A percentile compares a stretch with the other conserved stretches of the same genome.
These are phyloP conservation scores for Rubroboletus satanas DNA, from an alignment of 768 basidiomycete genomes.

Conservation along the genomic window DNA sequence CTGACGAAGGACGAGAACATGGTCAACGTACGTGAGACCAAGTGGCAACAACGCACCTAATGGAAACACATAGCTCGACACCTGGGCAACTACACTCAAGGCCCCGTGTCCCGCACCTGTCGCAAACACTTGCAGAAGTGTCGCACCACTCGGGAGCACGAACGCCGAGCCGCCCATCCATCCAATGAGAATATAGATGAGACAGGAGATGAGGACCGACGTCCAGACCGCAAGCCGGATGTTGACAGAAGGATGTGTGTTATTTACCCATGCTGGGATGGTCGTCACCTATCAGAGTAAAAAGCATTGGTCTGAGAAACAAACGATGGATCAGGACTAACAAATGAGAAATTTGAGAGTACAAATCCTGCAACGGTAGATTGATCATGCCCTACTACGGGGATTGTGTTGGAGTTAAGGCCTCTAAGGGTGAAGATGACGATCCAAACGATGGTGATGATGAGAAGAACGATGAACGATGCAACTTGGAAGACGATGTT, in stretches of 20 bases:
- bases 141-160: slow-evolving; percentile 1
- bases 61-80: slow-evolving; percentile 21
- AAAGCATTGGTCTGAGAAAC: not conserved
- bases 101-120: slow-evolving; percentile 1
- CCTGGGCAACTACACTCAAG: slow-evolving; percentile 3
- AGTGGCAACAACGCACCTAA: slow-evolving; percentile 7
- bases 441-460: slow-evolving; percentile 20
- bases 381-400: slow-evolving; percentile 16
- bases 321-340: not conserved
- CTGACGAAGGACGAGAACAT: not conserved
- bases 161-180: slow-evolving; percentile 22
- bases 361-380: slow-evolving; percentile 23
- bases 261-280: slow-evolving; percentile 26
- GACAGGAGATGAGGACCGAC: slow-evolving; percentile 21
- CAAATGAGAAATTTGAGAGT: slow-evolving; percentile 25
- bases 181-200: slow-evolving; percentile 23
- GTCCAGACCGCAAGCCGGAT: slow-evolving; percentile 20
- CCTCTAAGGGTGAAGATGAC: slow-evolving; percentile 13
- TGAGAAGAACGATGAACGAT: slow-evolving; percentile 21
- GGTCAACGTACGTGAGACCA: not conserved
- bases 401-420: slow-evolving; percentile 6
- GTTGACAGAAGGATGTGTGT: slow-evolving; percentile 21
- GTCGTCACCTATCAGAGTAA: slow-evolving; percentile 16
- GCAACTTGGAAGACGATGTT: slow-evolving; percentile 24
- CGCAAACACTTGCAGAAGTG: slow-evolving; percentile 18